Base-by-base conservation (phyloP, 2,329 filamentous ascomycete species). In the Microcera coccophila region DNA sequence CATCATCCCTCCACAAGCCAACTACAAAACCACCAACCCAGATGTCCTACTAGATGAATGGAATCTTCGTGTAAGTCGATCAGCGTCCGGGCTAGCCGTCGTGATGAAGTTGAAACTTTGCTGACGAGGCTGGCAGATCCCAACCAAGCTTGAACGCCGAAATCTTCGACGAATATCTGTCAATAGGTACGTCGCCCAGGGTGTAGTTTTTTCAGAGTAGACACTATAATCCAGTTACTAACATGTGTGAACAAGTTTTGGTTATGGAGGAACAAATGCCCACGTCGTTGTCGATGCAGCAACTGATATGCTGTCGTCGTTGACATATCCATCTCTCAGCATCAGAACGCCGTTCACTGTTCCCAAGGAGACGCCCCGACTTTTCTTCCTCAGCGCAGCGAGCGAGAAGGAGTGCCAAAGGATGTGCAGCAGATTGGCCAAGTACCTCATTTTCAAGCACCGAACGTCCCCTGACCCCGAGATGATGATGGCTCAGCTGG, bases 1-100 rank as follows among this genome's bases (percentile, higher is more conserved):
- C 7, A 45, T 49, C n/a, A 63, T 66, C n/a, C 57, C 59, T 1
- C 61, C 62, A 17, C 59, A 63, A 22, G 47, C 54, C 22, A 57
- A 58, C 32, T 62, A 59, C 24, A 44, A 61, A 31, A 54, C 54
- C 20, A 45, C 52, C 3, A 67, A 67, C 24, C 59, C 44, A n/a
- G 45, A 48, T 44, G 65, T 65, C 31, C 44, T 39, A 2, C 22
- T 51, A 9, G 49, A 59, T 20, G 43, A 52, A 11, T 57, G 52
- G 50, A 55, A 59, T 24, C 31, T 62, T 17, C 50, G 46, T 38
- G 52, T 65, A 4, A 11, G n/a, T n/a, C n/a, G n/a, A n/a, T n/a
- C n/a, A n/a, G n/a, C n/a, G n/a, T n/a, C n/a, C n/a, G n/a, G n/a
- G n/a, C n/a, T n/a, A n/a, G n/a, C n/a, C n/a, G n/a, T n/a, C n/a